These are phyloP conservation scores for Penicillium glabrum DNA, from an alignment of 2,329 filamentous ascomycete genomes.

Conservation along the genomic window DNA sequence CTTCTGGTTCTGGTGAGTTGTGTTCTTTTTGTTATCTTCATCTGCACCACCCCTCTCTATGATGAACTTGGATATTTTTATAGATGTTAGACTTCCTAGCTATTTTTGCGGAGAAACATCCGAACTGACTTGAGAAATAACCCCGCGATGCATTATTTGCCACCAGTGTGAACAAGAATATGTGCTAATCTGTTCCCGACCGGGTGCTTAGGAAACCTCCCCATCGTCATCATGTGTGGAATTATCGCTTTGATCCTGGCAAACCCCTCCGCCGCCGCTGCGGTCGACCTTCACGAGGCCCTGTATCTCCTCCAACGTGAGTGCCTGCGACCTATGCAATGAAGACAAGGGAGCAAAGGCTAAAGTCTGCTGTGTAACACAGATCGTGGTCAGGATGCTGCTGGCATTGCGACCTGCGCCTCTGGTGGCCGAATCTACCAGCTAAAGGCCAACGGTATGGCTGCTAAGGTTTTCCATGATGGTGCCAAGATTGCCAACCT, in stretches of 20 bases:
- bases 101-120: constrained; percentile 43
- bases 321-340: constrained; percentile 14
- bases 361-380: constrained; percentile 23
- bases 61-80: constrained; percentile 45
- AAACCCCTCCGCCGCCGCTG: constrained; percentile 52
- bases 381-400: constrained; percentile 82
- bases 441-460: constrained; percentile 88
- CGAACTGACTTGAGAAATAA: constrained; percentile 28
- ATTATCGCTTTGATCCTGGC: constrained; percentile 63
- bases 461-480: constrained; percentile 79
- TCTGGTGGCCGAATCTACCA: constrained; percentile 79
- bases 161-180: not conserved
- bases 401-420: constrained; percentile 75
- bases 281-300: constrained; percentile 68
- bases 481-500: constrained; percentile 71
- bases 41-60: constrained; percentile 21
- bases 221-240: constrained; percentile 56
- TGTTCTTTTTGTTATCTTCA: constrained; percentile 1
- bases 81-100: constrained; percentile 53
- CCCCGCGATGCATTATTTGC: constrained; percentile 3
- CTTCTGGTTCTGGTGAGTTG: constrained; percentile 16
- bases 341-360: constrained; percentile 21
- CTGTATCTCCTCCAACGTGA: constrained; percentile 67
- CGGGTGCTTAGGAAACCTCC: constrained; percentile 21
- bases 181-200: constrained; percentile 15